Base-by-base conservation (phyloP, 2,329 filamentous ascomycete genomes). In the Grosmannia clavigera region DNA sequence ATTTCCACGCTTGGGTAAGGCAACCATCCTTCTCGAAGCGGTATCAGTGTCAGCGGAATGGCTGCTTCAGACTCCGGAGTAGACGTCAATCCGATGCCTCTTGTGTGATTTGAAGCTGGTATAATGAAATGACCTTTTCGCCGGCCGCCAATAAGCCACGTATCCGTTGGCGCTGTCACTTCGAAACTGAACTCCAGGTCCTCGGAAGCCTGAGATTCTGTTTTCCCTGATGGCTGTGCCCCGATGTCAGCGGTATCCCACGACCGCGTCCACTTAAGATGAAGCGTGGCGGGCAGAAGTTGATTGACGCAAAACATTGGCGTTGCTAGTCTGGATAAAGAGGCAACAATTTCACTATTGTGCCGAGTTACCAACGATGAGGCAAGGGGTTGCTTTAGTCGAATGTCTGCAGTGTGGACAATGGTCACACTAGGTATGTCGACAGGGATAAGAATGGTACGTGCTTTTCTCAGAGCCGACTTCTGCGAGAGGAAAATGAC, bases 121-220 rank as follows among this genome's bases (percentile, higher is more conserved):
- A 86, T 83, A 7, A 80, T 80, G 67, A 96, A 95, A 68, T 90
- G 88, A 0, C 87, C 88, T 64, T 89, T 87, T 56, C 88, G 81
- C 52, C 87, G 83, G 0, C 92, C 92, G 27, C 90, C 92, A 3
- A 97, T 76, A 1, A 96, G 81, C 92, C 92, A 97, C 0, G 82
- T 79, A 48, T 92, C 90, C 2, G 81, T 75, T 19, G 85, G 82
- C 0, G 86, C 86, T 16, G 84, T 83, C 27, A 97, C 78, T 65
- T 96, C 92, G 71, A 94, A 95, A 65, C 86, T 84, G 68, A 95
- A 95, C 63, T 91, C 84, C 1, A 91, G 76, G 27, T 83, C 78
- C 46, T 68, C 69, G 19, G 67, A 58, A 16, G 31, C n/a, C 4
- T n/a, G 43, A 19, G 19, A 19, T 5, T 19, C 43, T 7, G 4